A percentile compares a stretch with the other conserved stretches of the same genome.
phyloP scores from a whole-genome alignment of 345 rosid genomes.

The Citrus australasica region DNA sequence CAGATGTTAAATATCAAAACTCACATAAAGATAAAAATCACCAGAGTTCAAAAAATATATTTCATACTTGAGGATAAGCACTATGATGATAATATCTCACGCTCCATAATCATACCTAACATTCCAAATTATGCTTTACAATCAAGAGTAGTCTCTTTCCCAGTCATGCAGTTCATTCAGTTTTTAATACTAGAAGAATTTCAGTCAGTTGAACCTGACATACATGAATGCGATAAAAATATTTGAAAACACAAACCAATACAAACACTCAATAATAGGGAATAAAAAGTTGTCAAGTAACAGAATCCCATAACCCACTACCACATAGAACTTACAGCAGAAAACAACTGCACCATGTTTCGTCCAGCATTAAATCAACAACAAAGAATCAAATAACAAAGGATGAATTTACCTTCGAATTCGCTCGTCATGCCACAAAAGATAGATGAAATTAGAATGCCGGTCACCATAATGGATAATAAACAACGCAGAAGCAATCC shows the following conservation, averaged over 20 bases:
- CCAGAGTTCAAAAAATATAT: background rate
- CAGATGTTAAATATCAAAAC: background rate
- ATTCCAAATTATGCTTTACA: background rate
- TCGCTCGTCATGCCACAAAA: conserved; percentile 70
- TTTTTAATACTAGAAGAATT: conserved; percentile 2
- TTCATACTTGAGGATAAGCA: background rate
- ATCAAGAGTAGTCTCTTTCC: background rate
- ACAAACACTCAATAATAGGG: background rate
- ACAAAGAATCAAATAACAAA: background rate
- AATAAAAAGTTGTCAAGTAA: too few species aligned
- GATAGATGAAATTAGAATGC: conserved; percentile 66
- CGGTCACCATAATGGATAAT: conserved; percentile 78
- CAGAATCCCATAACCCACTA: background rate
- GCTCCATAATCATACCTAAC: background rate
- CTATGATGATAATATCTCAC: background rate
- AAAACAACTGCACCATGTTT: background rate
- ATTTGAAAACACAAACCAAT: background rate
- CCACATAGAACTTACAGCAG: background rate
- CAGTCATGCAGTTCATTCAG: background rate
- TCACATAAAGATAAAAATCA: background rate
- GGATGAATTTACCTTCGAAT: conserved; percentile 57
- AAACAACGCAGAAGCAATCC: conserved; percentile 81
- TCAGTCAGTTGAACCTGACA: background rate
- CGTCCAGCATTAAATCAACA: background rate
- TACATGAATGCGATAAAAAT: background rate